Conservation (phyloP, 768 basidiomycete species). For the Pilatotrama ljubarskyi region DNA sequence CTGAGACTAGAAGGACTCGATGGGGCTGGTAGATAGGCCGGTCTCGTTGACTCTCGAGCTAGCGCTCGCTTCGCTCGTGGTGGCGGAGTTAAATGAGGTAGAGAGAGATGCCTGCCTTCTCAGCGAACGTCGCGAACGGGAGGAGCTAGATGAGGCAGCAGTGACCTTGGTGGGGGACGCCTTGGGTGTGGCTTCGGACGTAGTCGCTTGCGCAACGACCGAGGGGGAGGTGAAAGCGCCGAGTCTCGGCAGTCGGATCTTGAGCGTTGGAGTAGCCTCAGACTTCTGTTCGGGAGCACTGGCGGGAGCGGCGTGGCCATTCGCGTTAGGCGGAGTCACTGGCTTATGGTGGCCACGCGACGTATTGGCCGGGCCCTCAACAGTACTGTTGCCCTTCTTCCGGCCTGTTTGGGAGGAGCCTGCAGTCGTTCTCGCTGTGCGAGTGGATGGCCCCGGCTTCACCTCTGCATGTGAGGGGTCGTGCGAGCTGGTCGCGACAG, state of each 20-base stretch:
- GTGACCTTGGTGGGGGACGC: constrained; percentile 17
- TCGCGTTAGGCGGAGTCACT: constrained; percentile 6
- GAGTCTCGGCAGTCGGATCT: constrained; percentile 32
- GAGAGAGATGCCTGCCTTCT: constrained; percentile 25
- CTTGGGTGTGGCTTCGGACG: constrained; percentile 8
- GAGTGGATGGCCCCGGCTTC: background rate
- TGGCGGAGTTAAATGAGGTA: constrained; percentile 22
- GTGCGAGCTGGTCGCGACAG: background rate
- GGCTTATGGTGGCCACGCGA: background rate
- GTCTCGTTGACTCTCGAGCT: constrained; percentile 16
- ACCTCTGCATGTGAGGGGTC: background rate
- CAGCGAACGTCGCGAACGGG: constrained; percentile 24
- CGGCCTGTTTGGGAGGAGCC: background rate
- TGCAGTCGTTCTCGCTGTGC: background rate
- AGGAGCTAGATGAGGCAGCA: background rate
- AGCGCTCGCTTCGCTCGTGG: constrained; percentile 22
- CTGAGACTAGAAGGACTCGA: constrained; percentile 1
- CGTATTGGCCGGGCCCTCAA: background rate
- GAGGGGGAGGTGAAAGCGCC: constrained; percentile 19
- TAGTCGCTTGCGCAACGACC: background rate
- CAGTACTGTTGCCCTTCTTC: constrained; percentile 8
- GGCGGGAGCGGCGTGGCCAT: constrained; percentile 20
- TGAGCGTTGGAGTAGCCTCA: constrained; percentile 28
- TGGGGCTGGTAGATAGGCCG: constrained; percentile 9
- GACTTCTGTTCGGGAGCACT: constrained; percentile 23